Conservation (phyloP, 106 monocot species). For the Dendrobium huoshanense region DNA sequence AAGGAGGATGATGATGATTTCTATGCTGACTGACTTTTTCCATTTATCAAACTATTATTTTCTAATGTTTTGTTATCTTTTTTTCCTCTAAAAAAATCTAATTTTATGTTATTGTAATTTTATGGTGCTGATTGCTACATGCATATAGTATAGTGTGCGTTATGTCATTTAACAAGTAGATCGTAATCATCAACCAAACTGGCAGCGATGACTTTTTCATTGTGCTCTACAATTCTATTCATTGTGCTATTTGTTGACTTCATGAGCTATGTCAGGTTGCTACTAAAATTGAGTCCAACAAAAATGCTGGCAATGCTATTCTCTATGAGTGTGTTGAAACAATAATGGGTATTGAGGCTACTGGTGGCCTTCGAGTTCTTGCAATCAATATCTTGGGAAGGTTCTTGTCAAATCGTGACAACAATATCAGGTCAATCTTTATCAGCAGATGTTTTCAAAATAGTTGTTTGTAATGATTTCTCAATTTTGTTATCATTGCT, state of each 20-base stretch:
- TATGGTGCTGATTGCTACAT: not conserved
- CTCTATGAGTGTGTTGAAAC: slow-evolving; percentile 98
- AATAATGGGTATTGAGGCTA: slow-evolving; percentile 98
- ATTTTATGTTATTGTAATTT: not conserved
- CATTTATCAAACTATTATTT: not conserved
- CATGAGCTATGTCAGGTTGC: slow-evolving; percentile 47
- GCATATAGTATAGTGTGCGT: not conserved
- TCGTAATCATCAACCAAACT: not conserved
- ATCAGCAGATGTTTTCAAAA: not conserved
- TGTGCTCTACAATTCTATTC: not conserved
- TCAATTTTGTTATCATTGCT: not conserved
- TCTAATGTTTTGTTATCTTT: not conserved
- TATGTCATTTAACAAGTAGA: not conserved
- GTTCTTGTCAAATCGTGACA: slow-evolving; percentile 97
- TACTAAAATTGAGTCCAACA: slow-evolving; percentile 94
- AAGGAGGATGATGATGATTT: not conserved
- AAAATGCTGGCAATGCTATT: slow-evolving; percentile 99
- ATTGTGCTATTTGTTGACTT: slow-evolving; percentile 4
- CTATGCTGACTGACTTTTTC: not conserved
- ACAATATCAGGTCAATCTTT: slow-evolving; percentile 84
- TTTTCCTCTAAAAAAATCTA: not conserved
- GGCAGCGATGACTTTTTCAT: not conserved
- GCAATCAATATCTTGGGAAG: slow-evolving; percentile 98
- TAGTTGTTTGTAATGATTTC: not conserved
- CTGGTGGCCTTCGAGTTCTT: slow-evolving; percentile 91